Evolutionary conservation across 1,139 yeast species (phyloP), one percentile per base, ranked within the genome.

Genomic region (Yamadazyma membranifaciens): DNA sequence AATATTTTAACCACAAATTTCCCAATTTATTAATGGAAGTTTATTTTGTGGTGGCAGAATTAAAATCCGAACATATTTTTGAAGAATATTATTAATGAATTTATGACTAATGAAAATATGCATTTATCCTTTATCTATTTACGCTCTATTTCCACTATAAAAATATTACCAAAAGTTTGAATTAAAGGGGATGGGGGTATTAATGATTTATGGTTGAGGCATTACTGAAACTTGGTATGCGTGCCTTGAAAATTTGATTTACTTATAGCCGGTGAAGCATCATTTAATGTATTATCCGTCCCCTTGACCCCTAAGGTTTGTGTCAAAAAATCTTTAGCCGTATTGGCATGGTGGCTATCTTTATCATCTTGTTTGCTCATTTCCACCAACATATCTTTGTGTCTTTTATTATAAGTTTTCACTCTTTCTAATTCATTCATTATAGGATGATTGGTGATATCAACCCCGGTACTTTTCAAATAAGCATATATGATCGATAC

Each of bases 1-100:
- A 67, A 37, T 92, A 86, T 58, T 92, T 88, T 62, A 79, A 80
- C 37, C 58, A 63, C 27, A 76, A 80, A 55, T 92, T 91, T 57
- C 98, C 99, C 1, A 72, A 75, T 41, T 63, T 92, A 53, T 65
- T 92, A 51, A 80, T 91, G 81, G 83, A 80, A 53, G 77, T 85
- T 15, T 91, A 88, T 62, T 70, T 70, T 47, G 74, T 87, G 47
- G 83, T 87, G 15, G 70, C 70, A 45, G 69, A 71, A 37, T 62
- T 88, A 47, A 65, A 65, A 22, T 70, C 77, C 22, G 96, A 87
- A 52, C 83, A 78, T 48, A 71, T 76, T 27, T 76, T 87, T 53
- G 62, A 62, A 43, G 76, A 75, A 28, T 83, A 73, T 57, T 80
- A 75, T 25, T 25, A 27, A 27, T 14, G 14, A 27, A 3, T 27